Percentiles rank a stretch among this genome's conserved stretches.
phyloP scores from a whole-genome alignment of 1,284 basidiomycete species.

The Puccinia polysora region DNA sequence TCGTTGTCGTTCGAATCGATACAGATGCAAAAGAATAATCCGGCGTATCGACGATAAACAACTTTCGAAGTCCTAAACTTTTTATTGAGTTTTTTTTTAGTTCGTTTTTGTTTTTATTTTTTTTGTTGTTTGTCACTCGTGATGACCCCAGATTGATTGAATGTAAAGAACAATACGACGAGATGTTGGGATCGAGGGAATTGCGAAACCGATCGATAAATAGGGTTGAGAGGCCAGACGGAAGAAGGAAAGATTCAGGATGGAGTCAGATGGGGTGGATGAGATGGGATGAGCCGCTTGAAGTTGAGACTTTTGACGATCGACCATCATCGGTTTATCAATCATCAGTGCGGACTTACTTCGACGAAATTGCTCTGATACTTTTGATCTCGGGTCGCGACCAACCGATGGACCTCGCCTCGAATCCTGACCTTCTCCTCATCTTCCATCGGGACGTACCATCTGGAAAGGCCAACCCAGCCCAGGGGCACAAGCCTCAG shows the following conservation, averaged over 20 bases:
- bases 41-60: constrained; percentile 90
- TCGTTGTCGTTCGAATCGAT: constrained; percentile 98
- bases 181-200: not conserved
- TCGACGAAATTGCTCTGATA: constrained; percentile 97
- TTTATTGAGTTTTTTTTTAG: too few species aligned
- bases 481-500: not conserved
- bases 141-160: too few species aligned
- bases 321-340: not conserved
- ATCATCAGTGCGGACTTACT: too few species aligned
- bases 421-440: constrained; percentile 72
- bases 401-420: constrained; percentile 89
- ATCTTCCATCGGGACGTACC: constrained; percentile 46
- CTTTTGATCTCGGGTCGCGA: constrained; percentile 96
- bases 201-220: not conserved
- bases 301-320: not conserved
- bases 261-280: not conserved
- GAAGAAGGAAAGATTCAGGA: too few species aligned
- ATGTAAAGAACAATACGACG: not conserved
- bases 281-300: not conserved
- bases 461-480: constrained; percentile 1
- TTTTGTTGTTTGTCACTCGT: too few species aligned
- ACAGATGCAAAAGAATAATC: constrained; percentile 95
- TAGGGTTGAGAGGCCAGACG: not conserved
- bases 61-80: constrained; percentile 94
- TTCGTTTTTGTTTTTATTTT: too few species aligned